Evolutionary conservation across 1,139 yeast genomes (phyloP).

Genomic region (Candida sanyaensis): DNA sequence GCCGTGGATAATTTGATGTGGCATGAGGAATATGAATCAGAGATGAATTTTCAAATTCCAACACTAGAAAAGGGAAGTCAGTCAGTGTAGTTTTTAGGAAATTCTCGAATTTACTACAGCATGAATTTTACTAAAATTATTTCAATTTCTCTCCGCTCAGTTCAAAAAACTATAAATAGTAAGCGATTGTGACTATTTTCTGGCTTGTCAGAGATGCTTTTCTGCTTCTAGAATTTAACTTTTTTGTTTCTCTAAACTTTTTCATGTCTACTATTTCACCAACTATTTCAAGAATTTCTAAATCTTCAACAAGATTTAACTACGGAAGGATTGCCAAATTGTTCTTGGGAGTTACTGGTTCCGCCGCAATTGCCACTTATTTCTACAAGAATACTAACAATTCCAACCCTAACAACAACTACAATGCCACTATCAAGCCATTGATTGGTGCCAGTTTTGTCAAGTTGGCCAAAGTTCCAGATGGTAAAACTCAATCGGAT

Average conservation of each 20-base stretch:
- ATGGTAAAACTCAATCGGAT: constrained; percentile 44
- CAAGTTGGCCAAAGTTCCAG: constrained; percentile 26
- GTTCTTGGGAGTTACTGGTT: constrained; percentile 22
- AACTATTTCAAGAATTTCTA: constrained; percentile 5
- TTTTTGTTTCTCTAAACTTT: too few species aligned
- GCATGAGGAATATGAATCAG: too few species aligned
- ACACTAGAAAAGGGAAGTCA: too few species aligned
- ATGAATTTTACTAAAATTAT: too few species aligned
- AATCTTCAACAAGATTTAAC: background rate
- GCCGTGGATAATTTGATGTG: too few species aligned
- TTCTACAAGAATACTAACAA: constrained; percentile 12
- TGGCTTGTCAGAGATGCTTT: too few species aligned
- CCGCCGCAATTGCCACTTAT: constrained; percentile 23
- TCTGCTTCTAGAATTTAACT: too few species aligned
- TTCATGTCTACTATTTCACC: constrained; percentile 16
- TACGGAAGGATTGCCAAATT: constrained; percentile 8
- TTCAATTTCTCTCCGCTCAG: background rate
- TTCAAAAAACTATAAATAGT: background rate
- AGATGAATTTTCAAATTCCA: too few species aligned
- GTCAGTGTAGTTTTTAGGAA: too few species aligned
- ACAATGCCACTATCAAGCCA: constrained; percentile 14
- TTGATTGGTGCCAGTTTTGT: constrained; percentile 21
- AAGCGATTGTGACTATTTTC: too few species aligned
- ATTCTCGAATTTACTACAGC: too few species aligned
- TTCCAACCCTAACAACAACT: constrained; percentile 13